These are phyloP conservation scores for Candida peoriensis DNA, from an alignment of 805 yeast species.

Conservation along the genomic window DNA sequence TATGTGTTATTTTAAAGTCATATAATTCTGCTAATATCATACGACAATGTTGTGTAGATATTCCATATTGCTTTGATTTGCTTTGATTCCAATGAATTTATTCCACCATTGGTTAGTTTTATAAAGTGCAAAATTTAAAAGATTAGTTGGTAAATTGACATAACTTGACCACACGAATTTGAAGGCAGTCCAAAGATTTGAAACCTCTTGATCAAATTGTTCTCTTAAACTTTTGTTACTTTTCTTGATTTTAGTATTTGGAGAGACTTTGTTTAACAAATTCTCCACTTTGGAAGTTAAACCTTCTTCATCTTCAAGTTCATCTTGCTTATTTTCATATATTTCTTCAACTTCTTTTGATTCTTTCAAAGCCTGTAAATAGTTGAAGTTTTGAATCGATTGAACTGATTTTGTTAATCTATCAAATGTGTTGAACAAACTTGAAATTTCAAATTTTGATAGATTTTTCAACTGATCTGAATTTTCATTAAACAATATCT, in stretches of 20 bases:
- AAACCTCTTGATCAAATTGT: conserved; percentile 46
- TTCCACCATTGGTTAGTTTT: conserved; percentile 64
- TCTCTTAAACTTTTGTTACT: conserved; percentile 22
- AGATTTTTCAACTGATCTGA: conserved; percentile 47
- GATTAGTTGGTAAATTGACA: conserved; percentile 58
- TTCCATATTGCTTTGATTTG: conserved; percentile 16
- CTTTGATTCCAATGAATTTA: conserved; percentile 57
- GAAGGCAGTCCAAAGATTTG: conserved; percentile 53
- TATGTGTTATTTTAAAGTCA: too few relatives aligned
- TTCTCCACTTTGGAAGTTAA: background rate
- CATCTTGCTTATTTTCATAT: conserved; percentile 7
- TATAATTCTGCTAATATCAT: too few relatives aligned
- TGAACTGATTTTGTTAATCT: conserved; percentile 80
- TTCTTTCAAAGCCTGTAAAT: conserved; percentile 34
- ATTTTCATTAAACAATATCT: conserved; percentile 70
- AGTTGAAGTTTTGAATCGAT: conserved; percentile 68
- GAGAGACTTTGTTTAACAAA: background rate
- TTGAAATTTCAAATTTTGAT: conserved; percentile 79
- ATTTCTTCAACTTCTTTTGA: conserved; percentile 4
- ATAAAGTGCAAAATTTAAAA: conserved; percentile 45
- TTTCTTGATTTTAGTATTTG: background rate
- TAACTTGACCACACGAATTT: conserved; percentile 64
- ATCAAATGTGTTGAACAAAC: conserved; percentile 88
- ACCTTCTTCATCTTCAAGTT: conserved; percentile 1
- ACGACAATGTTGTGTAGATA: conserved; percentile 17